phyloP scores from a whole-genome alignment of 352 stramenopile species.

The Pythium brachiatum region DNA sequence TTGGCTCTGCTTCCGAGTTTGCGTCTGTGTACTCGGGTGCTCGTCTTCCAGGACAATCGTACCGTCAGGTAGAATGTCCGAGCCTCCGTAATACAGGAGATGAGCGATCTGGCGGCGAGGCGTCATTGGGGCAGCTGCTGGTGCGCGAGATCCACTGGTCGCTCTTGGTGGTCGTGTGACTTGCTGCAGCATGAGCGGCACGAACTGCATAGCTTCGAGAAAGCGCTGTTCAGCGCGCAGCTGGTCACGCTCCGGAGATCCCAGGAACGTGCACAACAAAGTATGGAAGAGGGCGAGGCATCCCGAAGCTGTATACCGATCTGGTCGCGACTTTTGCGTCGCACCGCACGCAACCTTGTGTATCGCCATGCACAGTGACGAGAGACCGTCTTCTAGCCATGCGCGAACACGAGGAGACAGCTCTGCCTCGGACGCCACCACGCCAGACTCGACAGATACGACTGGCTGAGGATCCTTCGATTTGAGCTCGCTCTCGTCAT shows the following conservation, averaged over 20 bases:
- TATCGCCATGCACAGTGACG: constrained; percentile 82
- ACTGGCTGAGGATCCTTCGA: constrained; percentile 8
- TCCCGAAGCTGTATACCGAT: constrained; percentile 73
- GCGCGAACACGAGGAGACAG: constrained; percentile 34
- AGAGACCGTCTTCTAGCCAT: constrained; percentile 67
- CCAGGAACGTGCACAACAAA: constrained; percentile 71
- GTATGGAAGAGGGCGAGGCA: constrained; percentile 82
- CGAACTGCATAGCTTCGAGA: constrained; percentile 67
- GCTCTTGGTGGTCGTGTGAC: constrained; percentile 30
- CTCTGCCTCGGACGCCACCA: background rate
- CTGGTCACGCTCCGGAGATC: constrained; percentile 53
- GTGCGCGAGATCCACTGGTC: constrained; percentile 21
- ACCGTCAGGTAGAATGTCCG: constrained; percentile 62
- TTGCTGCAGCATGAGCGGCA: constrained; percentile 72
- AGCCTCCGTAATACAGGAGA: constrained; percentile 71
- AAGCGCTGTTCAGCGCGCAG: constrained; percentile 60
- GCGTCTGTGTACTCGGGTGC: constrained; percentile 78
- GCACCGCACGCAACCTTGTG: constrained; percentile 80
- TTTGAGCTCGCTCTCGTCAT: constrained; percentile 19
- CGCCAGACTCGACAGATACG: background rate
- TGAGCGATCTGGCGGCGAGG: constrained; percentile 51
- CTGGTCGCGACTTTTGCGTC: constrained; percentile 80
- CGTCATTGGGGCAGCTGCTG: constrained; percentile 3
- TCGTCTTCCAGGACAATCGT: constrained; percentile 72
- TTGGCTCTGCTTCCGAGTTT: constrained; percentile 85